These are phyloP conservation scores for Yarrowia sp. DNA, from an alignment of 805 yeast genomes.

Conservation along the genomic window DNA sequence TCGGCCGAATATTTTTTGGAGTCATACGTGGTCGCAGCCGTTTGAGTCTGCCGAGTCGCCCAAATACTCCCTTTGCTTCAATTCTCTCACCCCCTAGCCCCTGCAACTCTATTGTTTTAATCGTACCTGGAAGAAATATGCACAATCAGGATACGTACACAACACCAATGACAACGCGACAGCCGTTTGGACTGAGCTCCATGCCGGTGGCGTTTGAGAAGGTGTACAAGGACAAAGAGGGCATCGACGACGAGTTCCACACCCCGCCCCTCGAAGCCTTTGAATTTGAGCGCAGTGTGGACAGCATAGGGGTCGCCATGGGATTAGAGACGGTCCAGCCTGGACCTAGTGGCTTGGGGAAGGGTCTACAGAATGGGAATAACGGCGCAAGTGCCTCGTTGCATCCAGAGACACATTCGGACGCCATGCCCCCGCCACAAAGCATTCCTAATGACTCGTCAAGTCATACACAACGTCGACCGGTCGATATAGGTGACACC, in stretches of 20 bases:
- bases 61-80: constrained; percentile 4
- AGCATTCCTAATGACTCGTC: constrained; percentile 20
- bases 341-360: constrained; percentile 12
- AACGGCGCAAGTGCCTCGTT: neutral
- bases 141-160: constrained; percentile 31
- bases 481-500: constrained; percentile 20
- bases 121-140: constrained; percentile 29
- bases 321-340: constrained; percentile 21
- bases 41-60: too few species aligned
- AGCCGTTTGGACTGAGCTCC: constrained; percentile 39
- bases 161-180: constrained; percentile 39
- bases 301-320: constrained; percentile 37
- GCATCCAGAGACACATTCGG: too few species aligned
- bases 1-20: neutral
- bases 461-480: constrained; percentile 10
- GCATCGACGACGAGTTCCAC: constrained; percentile 33
- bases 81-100: constrained; percentile 37
- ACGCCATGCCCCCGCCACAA: constrained; percentile 6
- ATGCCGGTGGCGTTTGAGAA: constrained; percentile 39
- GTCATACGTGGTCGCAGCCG: too few species aligned
- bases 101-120: constrained; percentile 35
- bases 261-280: constrained; percentile 31
- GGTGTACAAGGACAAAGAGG: constrained; percentile 37
- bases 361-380: constrained; percentile 6
- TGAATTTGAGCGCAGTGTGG: constrained; percentile 37